A percentile compares a stretch with the other conserved stretches of the same genome.
These are phyloP conservation scores for Botryosphaeria dothidea DNA, from an alignment of 2,329 filamentous ascomycete genomes.

Conservation along the genomic window DNA sequence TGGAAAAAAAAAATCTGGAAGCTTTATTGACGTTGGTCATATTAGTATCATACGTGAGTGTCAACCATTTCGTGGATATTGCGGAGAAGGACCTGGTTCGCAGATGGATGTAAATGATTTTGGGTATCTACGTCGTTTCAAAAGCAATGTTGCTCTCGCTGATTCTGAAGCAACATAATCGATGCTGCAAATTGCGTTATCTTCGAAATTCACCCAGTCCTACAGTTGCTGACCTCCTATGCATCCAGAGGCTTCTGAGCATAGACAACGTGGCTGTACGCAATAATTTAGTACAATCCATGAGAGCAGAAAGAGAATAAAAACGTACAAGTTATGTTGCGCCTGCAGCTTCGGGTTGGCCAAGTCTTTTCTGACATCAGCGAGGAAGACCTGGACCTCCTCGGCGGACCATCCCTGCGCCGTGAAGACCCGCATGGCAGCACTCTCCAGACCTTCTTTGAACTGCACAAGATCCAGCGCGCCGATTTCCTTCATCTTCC, in stretches of 20 bases:
- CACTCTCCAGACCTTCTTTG: slow-evolving; percentile 14
- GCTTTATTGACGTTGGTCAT: too few species aligned
- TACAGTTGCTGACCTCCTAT: background rate
- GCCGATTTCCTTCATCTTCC: slow-evolving; percentile 18
- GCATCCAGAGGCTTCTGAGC: slow-evolving; percentile 15
- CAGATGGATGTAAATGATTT: background rate
- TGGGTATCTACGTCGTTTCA: slow-evolving; percentile 4
- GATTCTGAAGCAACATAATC: background rate
- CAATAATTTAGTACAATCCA: too few species aligned
- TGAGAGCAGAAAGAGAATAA: background rate
- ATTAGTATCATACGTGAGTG: too few species aligned
- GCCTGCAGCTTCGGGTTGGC: slow-evolving; percentile 20
- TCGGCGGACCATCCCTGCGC: slow-evolving; percentile 22
- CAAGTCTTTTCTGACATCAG: slow-evolving; percentile 21
- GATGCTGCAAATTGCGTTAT: background rate
- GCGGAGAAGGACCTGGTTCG: too few species aligned
- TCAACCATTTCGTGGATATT: too few species aligned
- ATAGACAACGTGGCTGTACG: slow-evolving; percentile 9
- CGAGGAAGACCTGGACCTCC: slow-evolving; percentile 23
- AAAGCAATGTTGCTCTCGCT: background rate
- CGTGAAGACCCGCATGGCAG: slow-evolving; percentile 23
- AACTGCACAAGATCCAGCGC: slow-evolving; percentile 7
- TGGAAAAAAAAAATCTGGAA: too few species aligned
- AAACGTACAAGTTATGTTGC: slow-evolving; percentile 18
- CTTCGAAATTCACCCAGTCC: too few species aligned